These are phyloP conservation scores for Smittium culicis DNA, from an alignment of 371 early-diverging fungal genomes.

Conservation along the genomic window DNA sequence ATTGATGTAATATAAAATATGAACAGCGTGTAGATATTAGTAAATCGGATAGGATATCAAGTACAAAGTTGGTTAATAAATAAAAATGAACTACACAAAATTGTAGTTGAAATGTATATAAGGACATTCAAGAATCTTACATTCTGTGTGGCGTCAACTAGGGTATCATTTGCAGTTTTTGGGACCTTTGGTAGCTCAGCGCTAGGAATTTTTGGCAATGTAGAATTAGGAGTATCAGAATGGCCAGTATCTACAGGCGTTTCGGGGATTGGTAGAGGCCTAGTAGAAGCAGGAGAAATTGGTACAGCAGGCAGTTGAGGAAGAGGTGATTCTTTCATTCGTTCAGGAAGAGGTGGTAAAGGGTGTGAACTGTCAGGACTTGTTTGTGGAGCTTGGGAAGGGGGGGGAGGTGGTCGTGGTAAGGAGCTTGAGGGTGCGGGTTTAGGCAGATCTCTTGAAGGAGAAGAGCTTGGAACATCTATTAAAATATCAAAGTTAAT, in stretches of 20 bases:
- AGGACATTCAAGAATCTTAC: background rate
- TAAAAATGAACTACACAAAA: no score
- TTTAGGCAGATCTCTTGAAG: no score
- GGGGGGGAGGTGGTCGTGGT: constrained; percentile 6
- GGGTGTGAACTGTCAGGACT: constrained; percentile 8
- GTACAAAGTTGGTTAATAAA: no score
- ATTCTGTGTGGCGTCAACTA: background rate
- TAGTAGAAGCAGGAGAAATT: background rate
- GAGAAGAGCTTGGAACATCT: no score
- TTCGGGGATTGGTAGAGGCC: background rate
- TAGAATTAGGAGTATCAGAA: background rate
- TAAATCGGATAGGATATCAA: no score
- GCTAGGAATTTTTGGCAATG: background rate
- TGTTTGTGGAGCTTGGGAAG: constrained; percentile 10
- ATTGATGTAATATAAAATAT: no score
- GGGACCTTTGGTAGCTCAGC: background rate
- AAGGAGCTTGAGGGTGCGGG: no score
- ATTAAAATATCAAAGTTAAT: no score
- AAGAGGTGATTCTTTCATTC: background rate
- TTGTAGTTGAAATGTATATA: background rate
- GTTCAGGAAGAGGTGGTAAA: constrained; percentile 7
- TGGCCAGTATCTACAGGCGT: no score
- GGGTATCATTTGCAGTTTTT: background rate
- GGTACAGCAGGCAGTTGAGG: constrained; percentile 10
- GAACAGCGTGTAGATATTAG: no score